phyloP scores from a whole-genome alignment of 257 asterid genomes.

The Asclepias syriaca region DNA sequence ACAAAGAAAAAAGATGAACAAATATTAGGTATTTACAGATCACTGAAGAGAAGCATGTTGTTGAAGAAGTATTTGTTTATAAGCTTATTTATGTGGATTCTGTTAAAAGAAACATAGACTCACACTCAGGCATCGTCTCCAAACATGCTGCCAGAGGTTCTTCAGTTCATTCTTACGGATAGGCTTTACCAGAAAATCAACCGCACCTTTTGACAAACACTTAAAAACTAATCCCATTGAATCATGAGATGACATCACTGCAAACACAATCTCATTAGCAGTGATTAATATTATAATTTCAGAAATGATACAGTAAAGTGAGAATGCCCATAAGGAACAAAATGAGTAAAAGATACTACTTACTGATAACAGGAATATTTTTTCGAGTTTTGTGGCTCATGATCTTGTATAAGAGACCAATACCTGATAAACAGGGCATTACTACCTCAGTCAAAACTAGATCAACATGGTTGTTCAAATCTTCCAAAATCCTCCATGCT shows the following conservation, averaged over 20 bases:
- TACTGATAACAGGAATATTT: constrained; percentile 84
- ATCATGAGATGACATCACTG: constrained; percentile 98
- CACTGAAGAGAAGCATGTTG: background rate
- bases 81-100: background rate
- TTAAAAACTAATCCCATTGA: constrained; percentile 83
- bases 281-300: constrained; percentile 19
- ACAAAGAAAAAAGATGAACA: background rate
- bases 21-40: background rate
- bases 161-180: constrained; percentile 91
- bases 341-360: constrained; percentile 26
- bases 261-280: constrained; percentile 30
- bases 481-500: constrained; percentile 86
- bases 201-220: constrained; percentile 97
- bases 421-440: constrained; percentile 71
- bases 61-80: background rate
- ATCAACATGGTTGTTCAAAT: constrained; percentile 64
- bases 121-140: constrained; percentile 93
- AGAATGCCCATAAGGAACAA: background rate
- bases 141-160: constrained; percentile 94
- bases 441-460: constrained; percentile 76
- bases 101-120: constrained; percentile 25
- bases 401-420: constrained; percentile 73
- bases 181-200: constrained; percentile 90
- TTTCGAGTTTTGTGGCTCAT: constrained; percentile 78
- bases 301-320: constrained; percentile 1